Base-by-base conservation (phyloP, 2,329 filamentous ascomycete species). In the Pezicula carpinea region DNA sequence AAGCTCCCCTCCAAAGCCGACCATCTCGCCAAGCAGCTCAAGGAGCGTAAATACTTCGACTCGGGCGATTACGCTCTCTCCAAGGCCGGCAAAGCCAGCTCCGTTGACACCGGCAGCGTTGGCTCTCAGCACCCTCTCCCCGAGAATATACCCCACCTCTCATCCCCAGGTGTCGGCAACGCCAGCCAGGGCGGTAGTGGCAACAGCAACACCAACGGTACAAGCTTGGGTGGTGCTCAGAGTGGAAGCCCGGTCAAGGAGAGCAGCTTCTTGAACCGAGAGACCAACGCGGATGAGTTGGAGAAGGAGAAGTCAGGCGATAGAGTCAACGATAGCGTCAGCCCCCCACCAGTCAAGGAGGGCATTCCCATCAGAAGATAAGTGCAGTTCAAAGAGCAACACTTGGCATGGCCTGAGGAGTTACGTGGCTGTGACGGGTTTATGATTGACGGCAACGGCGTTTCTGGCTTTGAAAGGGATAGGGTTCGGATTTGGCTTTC, bases 21-120 rank as follows among this genome's bases (percentile, higher is more conserved):
- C 69, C 81, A 96, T 63, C 85, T 97, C 61, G 90, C 95, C 76
- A 97, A 97, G 77, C 95, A 97, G 67, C 82, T 97, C 66, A 96
- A 96, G 80, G 93, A 97, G 69, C 91, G 93, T 75, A 99, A 95
- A 75, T 96, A 96, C 75, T 96, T 96, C 70, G 90, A 96, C 75
- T 93, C 87, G 51, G 91, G 90, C 64, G 90, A 96, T 74, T 96
- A 96, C 64, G 91, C 91, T 64, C 87, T 96, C 73, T 92, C 87
- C 69, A 96, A 96, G 76, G 93, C 93, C 50, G 93, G 93, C 70
- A 97, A 97, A 74, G 90, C 89, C 67, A 88, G 91, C 64, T 87
- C 93, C 65, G 87, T 93, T 63, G 92, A 95, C 64, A 89, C 95
- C 51, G 95, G 92, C 64, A 86, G 86, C 63, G 89, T 99, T 63